Evolutionary conservation across 805 yeast genomes (phyloP), one percentile per base, ranked within the genome.

Genomic region (Suhomyces prunicola): DNA sequence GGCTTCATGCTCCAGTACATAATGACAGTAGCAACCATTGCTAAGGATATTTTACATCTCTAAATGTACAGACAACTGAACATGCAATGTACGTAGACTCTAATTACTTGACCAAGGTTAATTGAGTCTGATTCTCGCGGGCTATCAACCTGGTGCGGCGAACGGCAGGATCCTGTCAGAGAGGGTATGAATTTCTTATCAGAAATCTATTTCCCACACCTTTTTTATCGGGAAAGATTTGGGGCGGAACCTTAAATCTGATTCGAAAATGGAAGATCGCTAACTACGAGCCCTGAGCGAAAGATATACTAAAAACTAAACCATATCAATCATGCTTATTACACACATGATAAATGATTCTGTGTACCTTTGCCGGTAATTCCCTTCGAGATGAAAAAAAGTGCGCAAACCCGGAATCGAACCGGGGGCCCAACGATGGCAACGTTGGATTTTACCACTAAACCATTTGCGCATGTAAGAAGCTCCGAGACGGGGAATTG

Each of bases 401-500:
- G n/a, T 48, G 51, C 51, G 51, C 51, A 48, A 50, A 48, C 51
- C 51, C 51, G 51, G 51, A 48, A 48, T 48, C 51, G 51, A 48
- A 48, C 51, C 51, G 51, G 51, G 51, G 51, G 51, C 51, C 51
- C 51, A 48, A 48, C 51, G 51, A 48, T 48, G 51, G 51, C 51
- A 48, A 48, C 51, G 51, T 48, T 48, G 51, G 51, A 48, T 48
- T 48, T 48, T 48, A 48, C 51, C 50, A 48, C 50, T 48, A 48
- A 48, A 48, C 50, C 50, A 48, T 48, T 48, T 48, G 50, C 50
- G 50, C 50, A 10, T 1, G 2, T 12, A 5, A 10, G 46, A 47
- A 46, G 46, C 60, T 57, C 60, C 60, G 60, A 54, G 60, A 57
- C 60, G 60, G 60, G 60, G 60, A 57, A 57, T 57, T 55, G 60